phyloP scores from a whole-genome alignment of 345 rosid genomes.

The Salix purpurea region DNA sequence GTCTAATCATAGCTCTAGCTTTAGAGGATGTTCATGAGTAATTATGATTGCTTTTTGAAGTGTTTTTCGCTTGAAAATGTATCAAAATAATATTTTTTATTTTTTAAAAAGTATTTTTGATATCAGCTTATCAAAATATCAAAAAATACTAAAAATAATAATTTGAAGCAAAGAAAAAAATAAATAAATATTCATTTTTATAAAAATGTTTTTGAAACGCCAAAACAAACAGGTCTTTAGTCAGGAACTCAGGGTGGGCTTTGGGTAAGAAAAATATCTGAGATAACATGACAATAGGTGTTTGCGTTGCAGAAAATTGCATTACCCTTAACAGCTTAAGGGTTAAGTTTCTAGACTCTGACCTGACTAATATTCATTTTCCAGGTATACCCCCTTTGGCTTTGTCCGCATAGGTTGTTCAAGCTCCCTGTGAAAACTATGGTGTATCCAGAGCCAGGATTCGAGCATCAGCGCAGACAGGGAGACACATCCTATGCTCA shows the following conservation, averaged over 20 bases:
- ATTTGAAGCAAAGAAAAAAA: no score
- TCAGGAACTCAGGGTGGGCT: not conserved
- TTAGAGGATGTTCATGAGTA: no score
- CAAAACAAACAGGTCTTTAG: not conserved
- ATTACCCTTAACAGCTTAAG: not conserved
- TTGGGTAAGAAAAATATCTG: not conserved
- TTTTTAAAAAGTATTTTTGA: no score
- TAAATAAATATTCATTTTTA: no score
- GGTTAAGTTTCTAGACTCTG: not conserved
- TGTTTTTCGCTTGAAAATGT: no score
- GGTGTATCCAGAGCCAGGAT: conserved; percentile 92
- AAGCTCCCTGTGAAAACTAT: conserved; percentile 82
- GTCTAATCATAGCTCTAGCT: not conserved
- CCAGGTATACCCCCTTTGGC: conserved; percentile 92
- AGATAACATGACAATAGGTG: not conserved
- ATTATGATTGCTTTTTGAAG: no score
- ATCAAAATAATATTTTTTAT: no score
- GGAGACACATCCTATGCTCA: conserved; percentile 91
- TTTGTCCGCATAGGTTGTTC: conserved; percentile 88
- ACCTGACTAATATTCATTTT: conserved; percentile 3
- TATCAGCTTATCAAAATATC: no score
- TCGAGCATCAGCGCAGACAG: conserved; percentile 77
- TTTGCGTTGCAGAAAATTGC: not conserved
- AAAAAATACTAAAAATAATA: no score
- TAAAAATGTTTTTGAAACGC: no score